These are phyloP conservation scores for Asparagopsis taxiformis DNA, from an alignment of 31 red algal genomes.

Conservation along the genomic window DNA sequence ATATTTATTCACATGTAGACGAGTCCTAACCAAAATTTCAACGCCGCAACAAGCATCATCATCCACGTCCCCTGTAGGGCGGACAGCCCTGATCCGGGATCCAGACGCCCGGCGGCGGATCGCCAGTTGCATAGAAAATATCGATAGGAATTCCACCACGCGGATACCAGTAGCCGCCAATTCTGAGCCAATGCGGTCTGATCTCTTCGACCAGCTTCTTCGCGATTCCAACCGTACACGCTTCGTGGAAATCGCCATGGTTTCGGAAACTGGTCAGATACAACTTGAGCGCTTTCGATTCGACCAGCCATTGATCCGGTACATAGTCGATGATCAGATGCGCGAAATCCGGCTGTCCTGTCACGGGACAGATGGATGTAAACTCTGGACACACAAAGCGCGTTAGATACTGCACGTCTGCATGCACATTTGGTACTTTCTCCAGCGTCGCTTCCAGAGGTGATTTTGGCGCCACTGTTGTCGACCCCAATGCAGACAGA, in stretches of 20 bases:
- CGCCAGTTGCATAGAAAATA: slow-evolving; percentile 84
- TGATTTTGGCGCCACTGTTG: slow-evolving; percentile 8
- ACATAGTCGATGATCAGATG: slow-evolving; percentile 91
- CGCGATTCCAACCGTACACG: slow-evolving; percentile 86
- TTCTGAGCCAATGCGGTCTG: slow-evolving; percentile 82
- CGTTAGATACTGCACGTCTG: slow-evolving; percentile 46
- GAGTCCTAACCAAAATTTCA: no score
- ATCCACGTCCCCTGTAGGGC: slow-evolving; percentile 88
- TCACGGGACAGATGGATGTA: slow-evolving; percentile 92
- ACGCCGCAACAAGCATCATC: no score
- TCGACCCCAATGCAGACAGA: no score
- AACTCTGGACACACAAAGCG: slow-evolving; percentile 97
- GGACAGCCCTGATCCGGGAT: slow-evolving; percentile 81
- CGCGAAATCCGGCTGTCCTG: slow-evolving; percentile 91
- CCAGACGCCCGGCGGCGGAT: slow-evolving; percentile 79
- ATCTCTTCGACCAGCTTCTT: slow-evolving; percentile 40
- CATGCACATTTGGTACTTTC: slow-evolving; percentile 76
- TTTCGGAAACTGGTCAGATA: slow-evolving; percentile 90
- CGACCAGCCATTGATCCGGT: slow-evolving; percentile 74
- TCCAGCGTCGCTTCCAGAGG: slow-evolving; percentile 74
- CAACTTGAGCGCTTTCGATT: slow-evolving; percentile 94
- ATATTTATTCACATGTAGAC: no score
- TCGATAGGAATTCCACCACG: slow-evolving; percentile 98
- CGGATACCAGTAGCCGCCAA: slow-evolving; percentile 97
- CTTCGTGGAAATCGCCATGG: slow-evolving; percentile 95